phyloP scores from a whole-genome alignment of 2,329 filamentous ascomycete species.

The Myriangium duriaei region DNA sequence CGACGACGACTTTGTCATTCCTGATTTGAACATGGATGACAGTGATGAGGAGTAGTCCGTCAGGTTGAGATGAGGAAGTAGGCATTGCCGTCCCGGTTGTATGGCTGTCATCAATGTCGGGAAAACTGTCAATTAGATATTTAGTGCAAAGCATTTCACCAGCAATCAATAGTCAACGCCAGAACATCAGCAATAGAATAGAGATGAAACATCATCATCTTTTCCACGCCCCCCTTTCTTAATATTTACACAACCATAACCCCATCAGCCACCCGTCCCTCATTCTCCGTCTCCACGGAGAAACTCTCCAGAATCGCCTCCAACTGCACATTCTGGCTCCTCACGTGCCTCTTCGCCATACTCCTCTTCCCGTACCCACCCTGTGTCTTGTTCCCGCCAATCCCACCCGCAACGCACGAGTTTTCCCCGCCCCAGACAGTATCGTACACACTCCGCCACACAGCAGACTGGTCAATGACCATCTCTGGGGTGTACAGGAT shows the following conservation, averaged over 20 bases:
- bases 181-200: too few relatives aligned
- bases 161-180: too few relatives aligned
- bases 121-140: too few relatives aligned
- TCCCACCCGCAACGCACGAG: slow-evolving; percentile 21
- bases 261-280: slow-evolving; percentile 3
- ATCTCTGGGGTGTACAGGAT: slow-evolving; percentile 41
- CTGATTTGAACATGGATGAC: slow-evolving; percentile 21
- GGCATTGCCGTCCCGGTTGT: too few relatives aligned
- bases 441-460: slow-evolving; percentile 33
- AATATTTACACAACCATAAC: slow-evolving; percentile 7
- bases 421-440: slow-evolving; percentile 20
- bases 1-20: slow-evolving; percentile 26
- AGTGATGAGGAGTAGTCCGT: too few relatives aligned
- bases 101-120: too few relatives aligned
- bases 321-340: slow-evolving; percentile 5
- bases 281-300: slow-evolving; percentile 6
- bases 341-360: too few relatives aligned
- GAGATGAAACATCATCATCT: slow-evolving; percentile 2
- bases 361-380: slow-evolving; percentile 5
- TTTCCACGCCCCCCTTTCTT: not conserved
- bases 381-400: slow-evolving; percentile 9
- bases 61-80: too few relatives aligned
- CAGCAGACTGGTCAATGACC: slow-evolving; percentile 33
- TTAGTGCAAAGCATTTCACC: too few relatives aligned
- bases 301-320: slow-evolving; percentile 7